Base-by-base conservation (phyloP, 2,329 filamentous ascomycete species). In the Thelonectria rubi region DNA sequence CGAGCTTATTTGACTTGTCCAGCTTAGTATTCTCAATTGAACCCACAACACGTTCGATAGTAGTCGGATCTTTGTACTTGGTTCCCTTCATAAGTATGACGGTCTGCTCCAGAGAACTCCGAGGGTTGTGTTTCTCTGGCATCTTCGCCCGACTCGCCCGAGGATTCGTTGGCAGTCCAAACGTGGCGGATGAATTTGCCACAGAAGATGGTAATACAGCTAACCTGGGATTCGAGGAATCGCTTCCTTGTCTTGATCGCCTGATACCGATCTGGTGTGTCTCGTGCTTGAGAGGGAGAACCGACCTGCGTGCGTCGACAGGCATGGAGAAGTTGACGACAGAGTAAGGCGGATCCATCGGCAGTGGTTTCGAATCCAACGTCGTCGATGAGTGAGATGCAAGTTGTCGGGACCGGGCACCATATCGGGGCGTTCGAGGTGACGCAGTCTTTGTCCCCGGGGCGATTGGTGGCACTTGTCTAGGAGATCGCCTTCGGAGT, bases 51-150 rank as follows among this genome's bases (percentile, higher is more conserved):
- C 77, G 79, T 53, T 81, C 76, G 2, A 87, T 82, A 1, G 76
- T 72, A 26, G 69, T 73, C 1, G 85, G 83, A 58, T 88, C 77
- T 55, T 86, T 77, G 63, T 86, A 86, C 37, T 84, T 78, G 56
- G 86, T 85, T 51, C 82, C 79, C 60, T 86, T 87, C 51, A 87
- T 73, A 55, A 86, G 81, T 80, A 87, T 82, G 47, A 86, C 79
- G 4, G 81, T 86, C 60, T 82, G 79, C 21, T 81, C 54, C 74
- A 78, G 55, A 67, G 68, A 51, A 58, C 59, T 46, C 51, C 58
- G 4, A 55, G 62, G 64, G 12, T 47, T 57, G 18, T 77, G 77
- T 26, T 73, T 68, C 14, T 67, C 62, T 3, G 74, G 56, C 15
- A 65, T 54, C 49, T 72, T 76, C 43, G 78, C 65, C 11, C 75